Conservation (phyloP, 805 yeast genomes). For the Phaffomyces antillensis region DNA sequence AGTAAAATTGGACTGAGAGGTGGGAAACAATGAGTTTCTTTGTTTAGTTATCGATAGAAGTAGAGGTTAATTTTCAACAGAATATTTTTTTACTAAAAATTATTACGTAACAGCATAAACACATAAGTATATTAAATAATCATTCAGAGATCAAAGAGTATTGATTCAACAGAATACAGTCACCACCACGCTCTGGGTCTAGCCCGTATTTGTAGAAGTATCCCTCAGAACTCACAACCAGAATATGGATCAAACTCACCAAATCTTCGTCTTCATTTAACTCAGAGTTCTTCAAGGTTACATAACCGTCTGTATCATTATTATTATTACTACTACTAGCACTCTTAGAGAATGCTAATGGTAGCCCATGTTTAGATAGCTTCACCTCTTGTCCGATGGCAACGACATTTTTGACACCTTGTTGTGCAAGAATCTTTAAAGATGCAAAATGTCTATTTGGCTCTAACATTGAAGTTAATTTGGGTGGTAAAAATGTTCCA, state of each 20-base stretch:
- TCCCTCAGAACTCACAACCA: constrained; percentile 79
- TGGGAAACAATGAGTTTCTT: too few species aligned
- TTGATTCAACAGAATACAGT: constrained; percentile 73
- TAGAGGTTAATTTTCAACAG: background rate
- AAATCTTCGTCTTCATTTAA: background rate
- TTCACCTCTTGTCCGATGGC: constrained; percentile 35
- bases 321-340: background rate
- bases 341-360: constrained; percentile 15
- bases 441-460: constrained; percentile 91
- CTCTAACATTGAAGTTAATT: constrained; percentile 76
- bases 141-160: constrained; percentile 37
- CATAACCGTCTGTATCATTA: background rate
- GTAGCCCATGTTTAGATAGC: constrained; percentile 18
- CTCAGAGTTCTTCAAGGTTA: background rate
- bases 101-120: background rate
- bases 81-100: background rate
- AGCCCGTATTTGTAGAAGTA: constrained; percentile 72
- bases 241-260: constrained; percentile 35
- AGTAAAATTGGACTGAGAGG: too few species aligned
- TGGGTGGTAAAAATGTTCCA: constrained; percentile 80
- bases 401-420: constrained; percentile 39
- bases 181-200: constrained; percentile 89
- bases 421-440: constrained; percentile 57
- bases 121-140: background rate
- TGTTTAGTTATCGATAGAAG: too few species aligned